Evolutionary conservation across 371 early-diverging fungal genomes (phyloP).

Genomic region (Apophysomyces trapeziformis): DNA sequence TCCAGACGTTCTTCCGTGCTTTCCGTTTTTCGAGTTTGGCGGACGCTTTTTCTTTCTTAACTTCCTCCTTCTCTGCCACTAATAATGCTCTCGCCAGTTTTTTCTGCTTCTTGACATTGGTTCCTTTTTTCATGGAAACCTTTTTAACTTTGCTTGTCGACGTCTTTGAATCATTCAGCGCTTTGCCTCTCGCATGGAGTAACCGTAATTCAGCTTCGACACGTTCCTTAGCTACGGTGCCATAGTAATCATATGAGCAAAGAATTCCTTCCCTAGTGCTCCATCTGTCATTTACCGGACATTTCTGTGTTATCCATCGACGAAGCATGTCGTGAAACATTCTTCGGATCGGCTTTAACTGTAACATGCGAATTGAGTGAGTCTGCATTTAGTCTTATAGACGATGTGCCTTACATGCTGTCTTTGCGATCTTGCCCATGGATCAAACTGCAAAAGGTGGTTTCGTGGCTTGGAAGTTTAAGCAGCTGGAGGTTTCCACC

Average conservation of each 20-base stretch:
- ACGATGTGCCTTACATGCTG: not conserved
- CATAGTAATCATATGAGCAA: no score
- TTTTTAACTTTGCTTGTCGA: constrained; percentile 13
- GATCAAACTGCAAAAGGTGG: not conserved
- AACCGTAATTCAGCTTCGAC: constrained; percentile 20
- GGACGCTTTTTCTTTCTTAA: not conserved
- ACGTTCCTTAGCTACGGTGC: constrained; percentile 22
- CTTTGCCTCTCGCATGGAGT: constrained; percentile 16
- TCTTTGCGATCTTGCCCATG: constrained; percentile 6
- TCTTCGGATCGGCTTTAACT: not conserved
- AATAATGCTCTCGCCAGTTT: constrained; percentile 21
- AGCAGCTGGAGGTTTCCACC: not conserved
- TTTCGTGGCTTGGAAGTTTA: not conserved
- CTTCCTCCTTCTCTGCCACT: constrained; percentile 25
- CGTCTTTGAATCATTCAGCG: not conserved
- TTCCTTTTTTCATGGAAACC: constrained; percentile 15
- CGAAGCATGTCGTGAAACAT: constrained; percentile 6
- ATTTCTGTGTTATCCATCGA: not conserved
- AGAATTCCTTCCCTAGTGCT: no score
- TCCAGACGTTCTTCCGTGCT: constrained; percentile 21
- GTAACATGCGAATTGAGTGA: not conserved
- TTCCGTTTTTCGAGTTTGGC: constrained; percentile 22
- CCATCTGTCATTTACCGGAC: not conserved
- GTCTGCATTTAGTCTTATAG: not conserved
- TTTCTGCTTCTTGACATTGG: constrained; percentile 22